Conservation (phyloP, 768 basidiomycete species). For the Boletus vermiculosoides region DNA sequence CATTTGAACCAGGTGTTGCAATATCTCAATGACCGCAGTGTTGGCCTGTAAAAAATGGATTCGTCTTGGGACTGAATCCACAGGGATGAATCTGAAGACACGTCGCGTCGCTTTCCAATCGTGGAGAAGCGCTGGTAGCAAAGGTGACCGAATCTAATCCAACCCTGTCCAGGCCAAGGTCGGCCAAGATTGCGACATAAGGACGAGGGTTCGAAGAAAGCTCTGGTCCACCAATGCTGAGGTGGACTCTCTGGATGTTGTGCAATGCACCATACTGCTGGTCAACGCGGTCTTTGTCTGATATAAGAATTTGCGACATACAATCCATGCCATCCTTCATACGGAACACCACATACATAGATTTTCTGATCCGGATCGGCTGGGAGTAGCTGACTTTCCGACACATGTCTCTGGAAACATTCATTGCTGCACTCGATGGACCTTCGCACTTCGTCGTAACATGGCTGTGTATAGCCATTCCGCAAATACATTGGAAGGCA, state of each 20-base stretch:
- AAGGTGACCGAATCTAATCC: neutral
- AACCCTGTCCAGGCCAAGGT: neutral
- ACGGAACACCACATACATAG: too few species aligned
- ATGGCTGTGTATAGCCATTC: too few species aligned
- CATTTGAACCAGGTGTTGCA: too few species aligned
- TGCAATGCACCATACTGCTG: neutral
- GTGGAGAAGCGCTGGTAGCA: neutral
- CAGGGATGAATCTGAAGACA: neutral
- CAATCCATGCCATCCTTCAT: neutral
- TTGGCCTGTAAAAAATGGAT: neutral
- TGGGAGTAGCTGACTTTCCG: too few species aligned
- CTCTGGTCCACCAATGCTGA: neutral
- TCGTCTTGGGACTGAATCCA: neutral
- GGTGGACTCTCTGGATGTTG: neutral
- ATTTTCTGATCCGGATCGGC: too few species aligned
- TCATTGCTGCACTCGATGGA: too few species aligned
- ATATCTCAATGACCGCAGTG: neutral
- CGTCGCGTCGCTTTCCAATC: neutral
- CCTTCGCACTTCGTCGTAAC: too few species aligned
- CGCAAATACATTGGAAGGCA: too few species aligned
- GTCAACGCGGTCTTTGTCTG: neutral
- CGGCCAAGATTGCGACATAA: neutral
- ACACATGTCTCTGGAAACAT: too few species aligned
- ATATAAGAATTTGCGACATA: slow-evolving; percentile 1
- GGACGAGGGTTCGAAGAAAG: neutral